Evolutionary conservation across 345 rosid genomes (phyloP).

Genomic region (Boechera retrofracta): DNA sequence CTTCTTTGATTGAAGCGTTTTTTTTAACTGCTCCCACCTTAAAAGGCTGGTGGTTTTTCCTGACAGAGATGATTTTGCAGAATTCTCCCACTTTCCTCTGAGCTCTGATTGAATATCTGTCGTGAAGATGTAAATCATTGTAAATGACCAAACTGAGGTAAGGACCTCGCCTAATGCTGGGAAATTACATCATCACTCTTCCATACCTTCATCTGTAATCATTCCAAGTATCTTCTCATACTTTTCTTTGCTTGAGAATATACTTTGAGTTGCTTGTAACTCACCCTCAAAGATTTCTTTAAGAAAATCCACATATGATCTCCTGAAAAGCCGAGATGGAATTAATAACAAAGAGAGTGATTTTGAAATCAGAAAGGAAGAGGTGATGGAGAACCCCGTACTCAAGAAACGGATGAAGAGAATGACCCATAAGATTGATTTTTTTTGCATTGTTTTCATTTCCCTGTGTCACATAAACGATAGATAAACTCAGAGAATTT

Average conservation of each 20-base stretch:
- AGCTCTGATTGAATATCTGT: slow-evolving; percentile 82
- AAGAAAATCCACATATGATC: slow-evolving; percentile 79
- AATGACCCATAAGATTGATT: slow-evolving; percentile 66
- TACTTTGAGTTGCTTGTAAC: slow-evolving; percentile 64
- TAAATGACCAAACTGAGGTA: slow-evolving; percentile 27
- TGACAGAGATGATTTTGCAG: slow-evolving; percentile 56
- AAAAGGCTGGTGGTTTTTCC: slow-evolving; percentile 68
- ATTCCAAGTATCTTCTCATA: slow-evolving; percentile 83
- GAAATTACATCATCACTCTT: slow-evolving; percentile 17
- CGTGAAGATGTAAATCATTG: slow-evolving; percentile 25
- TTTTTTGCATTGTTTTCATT: slow-evolving; percentile 82
- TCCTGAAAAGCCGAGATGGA: slow-evolving; percentile 57
- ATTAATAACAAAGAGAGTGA: slow-evolving; percentile 26
- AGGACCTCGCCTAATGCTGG: neutral
- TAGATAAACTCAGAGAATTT: slow-evolving; percentile 17
- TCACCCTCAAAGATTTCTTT: slow-evolving; percentile 73
- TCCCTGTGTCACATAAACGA: slow-evolving; percentile 55
- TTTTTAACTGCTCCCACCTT: slow-evolving; percentile 87
- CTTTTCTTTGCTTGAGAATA: slow-evolving; percentile 75
- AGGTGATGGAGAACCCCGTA: slow-evolving; percentile 50
- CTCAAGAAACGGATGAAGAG: slow-evolving; percentile 92
- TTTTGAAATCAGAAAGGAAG: slow-evolving; percentile 9
- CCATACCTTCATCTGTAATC: slow-evolving; percentile 83
- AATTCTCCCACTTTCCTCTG: slow-evolving; percentile 81
- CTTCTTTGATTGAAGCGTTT: slow-evolving; percentile 68